Evolutionary conservation across 768 basidiomycete species (phyloP).

Genomic region (Sporobolomyces phaffii): DNA sequence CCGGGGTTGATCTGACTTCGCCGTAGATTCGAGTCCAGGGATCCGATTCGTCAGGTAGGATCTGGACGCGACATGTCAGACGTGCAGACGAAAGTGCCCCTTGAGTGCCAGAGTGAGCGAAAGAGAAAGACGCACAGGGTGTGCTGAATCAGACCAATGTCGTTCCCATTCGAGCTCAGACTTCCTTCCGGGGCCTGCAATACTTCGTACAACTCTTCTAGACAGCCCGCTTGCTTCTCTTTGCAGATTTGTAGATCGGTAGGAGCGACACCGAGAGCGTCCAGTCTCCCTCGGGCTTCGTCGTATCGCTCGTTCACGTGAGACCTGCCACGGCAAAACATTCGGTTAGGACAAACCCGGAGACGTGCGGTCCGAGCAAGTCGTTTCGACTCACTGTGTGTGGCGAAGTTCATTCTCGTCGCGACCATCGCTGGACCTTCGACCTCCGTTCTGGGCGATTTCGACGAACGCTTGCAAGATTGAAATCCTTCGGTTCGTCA

Average conservation of each 20-base stretch:
- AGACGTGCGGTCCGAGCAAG: background rate
- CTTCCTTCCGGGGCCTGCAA: background rate
- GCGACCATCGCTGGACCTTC: background rate
- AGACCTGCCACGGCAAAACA: constrained; percentile 6
- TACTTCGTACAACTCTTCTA: constrained; percentile 26
- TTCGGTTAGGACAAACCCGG: background rate
- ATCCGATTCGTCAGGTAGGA: background rate
- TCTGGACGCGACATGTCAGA: no score
- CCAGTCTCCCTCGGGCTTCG: background rate
- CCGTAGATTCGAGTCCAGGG: background rate
- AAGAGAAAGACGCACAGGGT: constrained; percentile 7
- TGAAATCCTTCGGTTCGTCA: background rate
- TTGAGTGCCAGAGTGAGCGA: background rate
- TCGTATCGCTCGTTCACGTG: constrained; percentile 21
- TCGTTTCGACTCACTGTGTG: constrained; percentile 11
- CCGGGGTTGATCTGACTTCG: background rate
- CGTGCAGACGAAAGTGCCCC: no score
- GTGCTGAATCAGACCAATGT: constrained; percentile 1
- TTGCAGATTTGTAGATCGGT: constrained; percentile 16
- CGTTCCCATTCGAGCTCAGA: constrained; percentile 19
- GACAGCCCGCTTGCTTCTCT: constrained; percentile 18
- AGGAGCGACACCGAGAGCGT: background rate
- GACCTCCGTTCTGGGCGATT: constrained; percentile 1
- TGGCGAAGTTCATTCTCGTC: constrained; percentile 15
- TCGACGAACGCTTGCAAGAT: constrained; percentile 24